Base-by-base conservation (phyloP, 768 basidiomycete species). In the Tulasnella sp. region DNA sequence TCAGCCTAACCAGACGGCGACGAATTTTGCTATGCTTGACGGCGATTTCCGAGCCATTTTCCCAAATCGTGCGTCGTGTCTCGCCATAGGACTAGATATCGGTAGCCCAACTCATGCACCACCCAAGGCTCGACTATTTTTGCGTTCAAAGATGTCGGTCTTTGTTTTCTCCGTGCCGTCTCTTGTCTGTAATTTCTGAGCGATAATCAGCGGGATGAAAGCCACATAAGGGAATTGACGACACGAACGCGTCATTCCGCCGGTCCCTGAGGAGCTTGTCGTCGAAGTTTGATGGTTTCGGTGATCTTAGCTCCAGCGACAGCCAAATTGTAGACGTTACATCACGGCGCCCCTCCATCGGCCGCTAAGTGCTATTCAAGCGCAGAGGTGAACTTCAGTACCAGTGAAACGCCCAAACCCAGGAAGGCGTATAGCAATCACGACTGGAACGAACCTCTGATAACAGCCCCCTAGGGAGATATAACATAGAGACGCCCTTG, bases 141-240 rank as follows among this genome's bases (percentile, higher is more conserved):
- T n/a, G 22, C 5, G 48, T n/a, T 54, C 22, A n/a, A n/a, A 7
- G 34, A 31, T 16, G 18, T 28, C n/a, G 14, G 28, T 20, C 37
- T 37, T 54, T 31, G 64, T 8, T 69, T 69, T 31, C 64, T 60
- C 16, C 7, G 9, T 69, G 64, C 64, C 14, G 34, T 1, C 28
- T 7, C n/a, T 37, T 28, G 34, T 37, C 0, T 6, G 60, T 64
- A 37, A 24, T 28, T 18, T 37, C 34, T 69, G 1, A 28, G 7
- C 64, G 64, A 69, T 69, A 11, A 28, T 37, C 31, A 69, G 64
- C 64, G 16, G 64, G 31, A 69, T 69, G 64, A 69, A 69, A 69
- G 28, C 31, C 64, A 34, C n/a, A 37, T 14, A 28, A 69, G 64
- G 64, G 9, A 69, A 28, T 37, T 69, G 64, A 69, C 34, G 64